Evolutionary conservation across 139 green algal genomes (phyloP), one percentile per base, ranked within the genome.

Genomic region (Chlorella sp.): DNA sequence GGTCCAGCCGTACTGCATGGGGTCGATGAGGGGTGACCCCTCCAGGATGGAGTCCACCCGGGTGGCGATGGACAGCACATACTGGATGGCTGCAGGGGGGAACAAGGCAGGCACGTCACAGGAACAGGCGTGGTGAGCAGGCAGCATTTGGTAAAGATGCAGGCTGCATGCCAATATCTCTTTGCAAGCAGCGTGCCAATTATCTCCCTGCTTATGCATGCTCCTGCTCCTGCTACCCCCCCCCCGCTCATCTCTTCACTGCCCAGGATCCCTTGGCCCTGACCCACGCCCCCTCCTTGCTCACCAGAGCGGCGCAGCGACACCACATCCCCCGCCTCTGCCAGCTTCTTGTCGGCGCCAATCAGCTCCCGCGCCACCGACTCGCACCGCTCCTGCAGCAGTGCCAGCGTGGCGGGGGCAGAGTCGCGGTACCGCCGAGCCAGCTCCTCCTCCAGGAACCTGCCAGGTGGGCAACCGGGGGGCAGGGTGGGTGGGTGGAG

Each of bases 371-470:
- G 81, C 2, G 93, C 92, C 66, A 96, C 91, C 0, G 71, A 86
- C 48, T 95, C 95, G 87, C 95, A 98, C 40, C 97, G 96, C 90
- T 97, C 94, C 83, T 98, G 94, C 91, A 99, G 93, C 81, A 98
- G 91, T 15, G 94, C 93, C 53, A 99, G 93, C 1, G 94, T 98
- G 76, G 95, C 93, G 19, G 97, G 97, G 3, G 97, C 97, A 1
- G 97, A 95, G 32, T 98, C 97, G 1, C 95, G 88, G 91, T 99
- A 99, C 30, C 96, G 90, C 60, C 93, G 86, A 0, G 95, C 94
- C 26, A 98, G 94, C 94, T 98, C 97, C 57, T 96, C 95, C 92
- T 98, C 96, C 76, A 98, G 86, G 86, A 96, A 98, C 90, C 96
- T 97, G 86, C 16, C 73, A 32, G 39, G 57, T 39, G 2, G 21